Evolutionary conservation across 805 yeast genomes (phyloP).

Genomic region (Metschnikowia chrysomelidarum): DNA sequence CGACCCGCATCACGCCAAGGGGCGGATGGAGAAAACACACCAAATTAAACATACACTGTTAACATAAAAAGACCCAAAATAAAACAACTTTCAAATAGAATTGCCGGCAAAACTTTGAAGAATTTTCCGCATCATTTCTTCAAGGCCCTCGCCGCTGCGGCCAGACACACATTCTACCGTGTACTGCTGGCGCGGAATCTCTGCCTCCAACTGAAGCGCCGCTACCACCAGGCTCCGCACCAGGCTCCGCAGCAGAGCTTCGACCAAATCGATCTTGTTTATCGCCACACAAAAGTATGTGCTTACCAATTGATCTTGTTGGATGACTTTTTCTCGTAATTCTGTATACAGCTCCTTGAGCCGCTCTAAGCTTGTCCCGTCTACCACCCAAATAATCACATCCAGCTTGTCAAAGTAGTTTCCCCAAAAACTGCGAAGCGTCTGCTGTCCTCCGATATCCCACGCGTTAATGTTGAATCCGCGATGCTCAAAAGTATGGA

Average conservation of each 20-base stretch:
- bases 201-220: conserved; percentile 12
- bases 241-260: conserved; percentile 21
- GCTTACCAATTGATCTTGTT: conserved; percentile 69
- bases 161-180: conserved; percentile 34
- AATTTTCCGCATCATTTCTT: conserved; percentile 21
- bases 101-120: no score
- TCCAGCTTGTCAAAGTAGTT: conserved; percentile 84
- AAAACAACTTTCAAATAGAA: conserved; percentile 34
- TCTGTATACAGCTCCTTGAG: conserved; percentile 65
- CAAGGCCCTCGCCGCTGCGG: conserved; percentile 31
- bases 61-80: no score
- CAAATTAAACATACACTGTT: no score
- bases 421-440: conserved; percentile 53
- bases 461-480: conserved; percentile 58
- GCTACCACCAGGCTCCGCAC: conserved; percentile 12
- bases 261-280: conserved; percentile 69
- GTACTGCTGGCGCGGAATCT: conserved; percentile 25
- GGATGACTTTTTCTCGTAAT: conserved; percentile 54
- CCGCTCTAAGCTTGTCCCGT: conserved; percentile 58
- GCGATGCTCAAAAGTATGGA: conserved; percentile 50
- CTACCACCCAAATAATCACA: conserved; percentile 83
- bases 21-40: no score
- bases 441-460: conserved; percentile 79
- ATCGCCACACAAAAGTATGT: conserved; percentile 64
- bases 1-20: no score